These are phyloP conservation scores for Wolfiporia cocos DNA, from an alignment of 1,284 basidiomycete species.

Conservation along the genomic window DNA sequence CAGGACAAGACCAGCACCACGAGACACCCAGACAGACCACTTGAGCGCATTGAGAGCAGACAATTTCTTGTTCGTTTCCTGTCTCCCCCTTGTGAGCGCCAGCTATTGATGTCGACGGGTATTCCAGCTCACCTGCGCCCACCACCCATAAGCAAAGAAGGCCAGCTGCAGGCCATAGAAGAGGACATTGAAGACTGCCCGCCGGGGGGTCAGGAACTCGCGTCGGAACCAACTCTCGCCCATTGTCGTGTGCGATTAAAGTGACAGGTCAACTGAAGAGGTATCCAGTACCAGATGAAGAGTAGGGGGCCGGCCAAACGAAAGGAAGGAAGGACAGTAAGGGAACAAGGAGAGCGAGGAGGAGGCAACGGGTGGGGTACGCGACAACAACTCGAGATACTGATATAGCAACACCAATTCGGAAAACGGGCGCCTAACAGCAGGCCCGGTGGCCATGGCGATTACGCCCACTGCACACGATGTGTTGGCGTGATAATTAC, in stretches of 20 bases:
- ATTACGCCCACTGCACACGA: too few relatives aligned
- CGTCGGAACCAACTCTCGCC: conserved; percentile 62
- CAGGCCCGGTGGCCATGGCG: conserved; percentile 13
- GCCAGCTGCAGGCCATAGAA: conserved; percentile 71
- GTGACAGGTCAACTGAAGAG: conserved; percentile 16
- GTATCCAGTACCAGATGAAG: conserved; percentile 25
- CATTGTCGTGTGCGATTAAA: conserved; percentile 37
- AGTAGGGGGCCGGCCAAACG: conserved; percentile 47
- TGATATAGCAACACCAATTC: too few relatives aligned
- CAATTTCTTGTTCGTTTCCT: conserved; percentile 59
- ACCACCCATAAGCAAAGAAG: conserved; percentile 77
- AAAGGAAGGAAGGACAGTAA: conserved; percentile 25
- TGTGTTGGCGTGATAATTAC: too few relatives aligned
- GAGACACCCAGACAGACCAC: conserved; percentile 81
- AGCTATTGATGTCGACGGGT: background rate
- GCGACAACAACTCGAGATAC: too few relatives aligned
- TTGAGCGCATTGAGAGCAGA: conserved; percentile 69
- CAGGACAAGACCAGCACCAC: conserved; percentile 82
- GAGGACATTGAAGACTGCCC: conserved; percentile 67
- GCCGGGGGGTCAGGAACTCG: conserved; percentile 57
- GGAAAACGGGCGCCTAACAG: too few relatives aligned
- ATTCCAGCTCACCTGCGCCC: conserved; percentile 52
- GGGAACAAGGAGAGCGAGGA: conserved; percentile 21
- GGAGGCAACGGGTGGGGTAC: conserved; percentile 20
- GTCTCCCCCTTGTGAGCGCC: conserved; percentile 2